phyloP scores from a whole-genome alignment of 495 filamentous ascomycete genomes.

The Penicillium goetzii region DNA sequence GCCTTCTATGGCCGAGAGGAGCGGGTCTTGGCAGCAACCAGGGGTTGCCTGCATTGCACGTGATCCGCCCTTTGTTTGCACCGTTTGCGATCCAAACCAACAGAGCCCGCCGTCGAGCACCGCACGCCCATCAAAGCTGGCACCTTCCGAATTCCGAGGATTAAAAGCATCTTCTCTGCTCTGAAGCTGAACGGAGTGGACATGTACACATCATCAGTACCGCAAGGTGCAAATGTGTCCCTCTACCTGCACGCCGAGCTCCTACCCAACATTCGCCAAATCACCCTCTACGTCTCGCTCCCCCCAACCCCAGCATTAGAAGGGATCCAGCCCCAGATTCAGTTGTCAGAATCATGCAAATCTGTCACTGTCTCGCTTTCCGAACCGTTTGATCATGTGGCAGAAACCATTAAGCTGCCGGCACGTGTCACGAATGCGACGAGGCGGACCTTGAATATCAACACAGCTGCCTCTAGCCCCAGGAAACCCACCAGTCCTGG shows the following conservation, averaged over 20 bases:
- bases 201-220: slow-evolving; percentile 9
- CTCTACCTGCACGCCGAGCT: slow-evolving; percentile 82
- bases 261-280: slow-evolving; percentile 81
- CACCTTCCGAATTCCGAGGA: background rate
- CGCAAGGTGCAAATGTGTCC: slow-evolving; percentile 14
- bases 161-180: background rate
- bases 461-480: background rate
- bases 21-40: background rate
- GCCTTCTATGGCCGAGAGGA: background rate
- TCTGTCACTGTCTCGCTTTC: slow-evolving; percentile 41
- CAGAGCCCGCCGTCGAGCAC: background rate
- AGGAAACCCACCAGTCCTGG: slow-evolving; percentile 2
- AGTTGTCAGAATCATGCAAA: slow-evolving; percentile 46
- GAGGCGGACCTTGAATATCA: slow-evolving; percentile 24
- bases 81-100: background rate
- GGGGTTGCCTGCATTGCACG: background rate
- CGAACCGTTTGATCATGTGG: slow-evolving; percentile 51
- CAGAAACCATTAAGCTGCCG: slow-evolving; percentile 67
- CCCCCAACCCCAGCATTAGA: slow-evolving; percentile 48
- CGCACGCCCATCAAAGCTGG: background rate
- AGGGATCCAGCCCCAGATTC: slow-evolving; percentile 33
- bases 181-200: background rate
- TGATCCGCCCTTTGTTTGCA: background rate
- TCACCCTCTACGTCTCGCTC: slow-evolving; percentile 73
- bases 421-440: slow-evolving; percentile 53